Conservation (phyloP, 371 early-diverging fungal species). For the Mucor plumbeus region DNA sequence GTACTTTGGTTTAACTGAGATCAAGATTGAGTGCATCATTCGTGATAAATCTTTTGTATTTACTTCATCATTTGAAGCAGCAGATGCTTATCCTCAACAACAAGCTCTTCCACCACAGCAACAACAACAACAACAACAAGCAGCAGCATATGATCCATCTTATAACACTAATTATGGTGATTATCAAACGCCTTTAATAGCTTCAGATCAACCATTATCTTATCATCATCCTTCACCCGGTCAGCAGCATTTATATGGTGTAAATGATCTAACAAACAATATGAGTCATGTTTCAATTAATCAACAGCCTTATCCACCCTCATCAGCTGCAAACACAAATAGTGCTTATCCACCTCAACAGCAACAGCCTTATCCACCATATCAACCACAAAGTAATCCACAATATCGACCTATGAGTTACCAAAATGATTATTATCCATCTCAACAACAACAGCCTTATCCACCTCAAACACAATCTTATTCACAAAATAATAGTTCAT, state of each 20-base stretch:
- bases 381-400: constrained; percentile 1
- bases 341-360: constrained; percentile 12
- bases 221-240: neutral
- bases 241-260: constrained; percentile 10
- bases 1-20: constrained; percentile 60
- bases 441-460: constrained; percentile 7
- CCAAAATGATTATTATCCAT: constrained; percentile 15
- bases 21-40: constrained; percentile 56
- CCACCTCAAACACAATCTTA: constrained; percentile 4
- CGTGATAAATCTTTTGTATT: constrained; percentile 51
- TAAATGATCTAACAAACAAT: constrained; percentile 22
- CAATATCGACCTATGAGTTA: neutral
- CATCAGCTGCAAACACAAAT: neutral
- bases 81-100: constrained; percentile 14
- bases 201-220: neutral
- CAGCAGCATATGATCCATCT: neutral
- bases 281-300: constrained; percentile 25
- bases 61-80: constrained; percentile 50
- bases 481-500: constrained; percentile 13
- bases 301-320: constrained; percentile 13
- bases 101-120: neutral
- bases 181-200: constrained; percentile 15
- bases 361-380: constrained; percentile 6
- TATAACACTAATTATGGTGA: neutral
- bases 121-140: neutral